A percentile compares a stretch with the other conserved stretches of the same genome.
These are phyloP conservation scores for Candida glaebosa DNA, from an alignment of 805 yeast genomes.

Conservation along the genomic window DNA sequence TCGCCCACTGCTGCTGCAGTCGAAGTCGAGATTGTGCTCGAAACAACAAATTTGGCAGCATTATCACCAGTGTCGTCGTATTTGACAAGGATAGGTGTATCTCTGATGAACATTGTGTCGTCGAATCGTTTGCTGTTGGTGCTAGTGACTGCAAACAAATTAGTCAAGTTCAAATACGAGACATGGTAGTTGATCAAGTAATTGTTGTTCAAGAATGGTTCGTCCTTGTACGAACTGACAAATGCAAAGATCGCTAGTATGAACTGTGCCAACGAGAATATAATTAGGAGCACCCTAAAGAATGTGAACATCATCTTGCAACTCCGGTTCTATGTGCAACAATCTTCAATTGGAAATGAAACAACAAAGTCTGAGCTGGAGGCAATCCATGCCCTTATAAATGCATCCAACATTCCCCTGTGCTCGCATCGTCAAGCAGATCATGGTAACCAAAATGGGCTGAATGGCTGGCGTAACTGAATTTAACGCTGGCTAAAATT, in stretches of 20 bases:
- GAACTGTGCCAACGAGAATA: slow-evolving; percentile 29
- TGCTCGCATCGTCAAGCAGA: neutral
- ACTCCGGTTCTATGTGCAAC: slow-evolving; percentile 1
- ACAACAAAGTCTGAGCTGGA: no score
- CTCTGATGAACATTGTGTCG: neutral
- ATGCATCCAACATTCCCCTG: neutral
- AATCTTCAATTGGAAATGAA: neutral
- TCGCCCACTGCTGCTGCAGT: slow-evolving; percentile 6
- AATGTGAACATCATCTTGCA: slow-evolving; percentile 22
- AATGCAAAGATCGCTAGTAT: slow-evolving; percentile 34
- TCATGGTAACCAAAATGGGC: neutral
- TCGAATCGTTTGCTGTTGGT: neutral
- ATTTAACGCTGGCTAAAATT: neutral
- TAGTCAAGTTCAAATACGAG: slow-evolving; percentile 27
- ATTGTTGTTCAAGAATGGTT: slow-evolving; percentile 28
- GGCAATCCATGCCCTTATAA: slow-evolving; percentile 1
- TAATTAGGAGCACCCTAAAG: slow-evolving; percentile 29
- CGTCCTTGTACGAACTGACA: slow-evolving; percentile 36
- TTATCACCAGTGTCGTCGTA: neutral
- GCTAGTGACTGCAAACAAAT: neutral
- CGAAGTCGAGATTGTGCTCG: slow-evolving; percentile 11
- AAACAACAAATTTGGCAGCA: neutral
- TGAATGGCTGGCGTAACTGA: neutral
- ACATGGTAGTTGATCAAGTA: slow-evolving; percentile 36
- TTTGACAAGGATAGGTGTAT: neutral